Evolutionary conservation across 2,329 filamentous ascomycete genomes (phyloP).

Genomic region (Ampelomyces quisqualis): DNA sequence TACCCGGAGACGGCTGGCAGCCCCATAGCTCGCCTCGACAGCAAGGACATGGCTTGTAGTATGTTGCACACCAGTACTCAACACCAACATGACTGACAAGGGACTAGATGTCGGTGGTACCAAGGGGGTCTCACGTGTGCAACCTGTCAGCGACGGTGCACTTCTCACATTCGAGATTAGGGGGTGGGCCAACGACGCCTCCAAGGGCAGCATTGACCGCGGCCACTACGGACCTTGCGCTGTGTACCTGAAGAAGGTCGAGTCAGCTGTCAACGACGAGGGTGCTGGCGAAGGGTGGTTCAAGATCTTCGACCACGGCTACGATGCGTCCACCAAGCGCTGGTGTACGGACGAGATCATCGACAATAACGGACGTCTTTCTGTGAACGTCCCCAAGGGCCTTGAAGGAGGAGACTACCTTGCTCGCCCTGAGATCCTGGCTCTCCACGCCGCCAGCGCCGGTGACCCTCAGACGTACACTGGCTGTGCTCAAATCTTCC

Average conservation of each 20-base stretch:
- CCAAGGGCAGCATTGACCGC: conserved; percentile 59
- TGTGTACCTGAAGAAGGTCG: conserved; percentile 71
- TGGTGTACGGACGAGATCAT: conserved; percentile 74
- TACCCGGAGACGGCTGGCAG: conserved; percentile 54
- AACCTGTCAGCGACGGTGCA: conserved; percentile 51
- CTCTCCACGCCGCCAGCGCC: conserved; percentile 63
- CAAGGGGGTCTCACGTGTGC: conserved; percentile 52
- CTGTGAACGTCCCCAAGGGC: conserved; percentile 61
- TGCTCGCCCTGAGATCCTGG: conserved; percentile 68
- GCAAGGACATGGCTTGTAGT: conserved; percentile 71
- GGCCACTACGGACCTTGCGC: conserved; percentile 69
- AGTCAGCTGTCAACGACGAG: conserved; percentile 55
- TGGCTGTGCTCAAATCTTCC: conserved; percentile 70
- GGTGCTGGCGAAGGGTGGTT: conserved; percentile 69
- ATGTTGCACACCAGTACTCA: conserved; percentile 34
- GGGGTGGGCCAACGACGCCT: conserved; percentile 57
- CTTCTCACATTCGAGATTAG: conserved; percentile 68
- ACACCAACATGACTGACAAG: conserved; percentile 16
- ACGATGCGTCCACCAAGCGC: conserved; percentile 55
- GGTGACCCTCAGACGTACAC: conserved; percentile 67
- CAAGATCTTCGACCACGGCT: conserved; percentile 73
- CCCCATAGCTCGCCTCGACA: conserved; percentile 60
- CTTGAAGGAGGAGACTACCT: conserved; percentile 69
- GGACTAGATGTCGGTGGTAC: conserved; percentile 51
- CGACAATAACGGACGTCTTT: conserved; percentile 62